These are phyloP conservation scores for Calendula officinalis DNA, from an alignment of 129 eudicot genomes.

Conservation along the genomic window DNA sequence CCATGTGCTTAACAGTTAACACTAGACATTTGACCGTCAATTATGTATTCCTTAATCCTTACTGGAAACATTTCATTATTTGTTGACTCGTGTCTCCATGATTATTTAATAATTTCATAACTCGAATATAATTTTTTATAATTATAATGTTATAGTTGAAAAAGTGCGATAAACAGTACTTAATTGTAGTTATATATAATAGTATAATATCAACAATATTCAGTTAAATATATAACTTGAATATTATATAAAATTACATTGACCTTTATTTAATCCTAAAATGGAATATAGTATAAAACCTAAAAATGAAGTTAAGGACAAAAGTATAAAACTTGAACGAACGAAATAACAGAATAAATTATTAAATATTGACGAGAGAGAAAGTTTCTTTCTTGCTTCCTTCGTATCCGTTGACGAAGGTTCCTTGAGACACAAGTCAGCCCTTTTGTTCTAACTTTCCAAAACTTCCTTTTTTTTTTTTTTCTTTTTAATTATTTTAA, in stretches of 20 bases:
- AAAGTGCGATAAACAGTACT: no score
- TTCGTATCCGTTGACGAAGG: slow-evolving; percentile 18
- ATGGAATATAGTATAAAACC: slow-evolving; percentile 11
- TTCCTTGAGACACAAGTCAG: slow-evolving; percentile 33
- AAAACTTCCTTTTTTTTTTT: neutral
- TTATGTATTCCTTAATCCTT: no score
- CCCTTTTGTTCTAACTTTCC: neutral
- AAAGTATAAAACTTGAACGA: neutral
- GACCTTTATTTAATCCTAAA: neutral
- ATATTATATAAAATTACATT: neutral
- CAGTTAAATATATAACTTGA: neutral
- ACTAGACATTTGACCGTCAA: no score
- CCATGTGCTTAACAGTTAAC: neutral
- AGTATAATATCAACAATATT: no score
- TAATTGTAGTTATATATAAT: no score
- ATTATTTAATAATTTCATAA: no score
- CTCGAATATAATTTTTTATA: no score
- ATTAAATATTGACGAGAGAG: slow-evolving; percentile 20
- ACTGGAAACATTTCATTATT: no score
- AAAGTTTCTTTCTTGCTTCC: slow-evolving; percentile 1
- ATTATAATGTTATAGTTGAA: no score
- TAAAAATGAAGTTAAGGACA: slow-evolving; percentile 9
- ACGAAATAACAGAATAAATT: neutral
- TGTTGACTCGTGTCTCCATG: neutral
- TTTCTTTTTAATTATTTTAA: neutral